Conservation (phyloP, 2,329 filamentous ascomycete species). For the Xylariaceae sp. region DNA sequence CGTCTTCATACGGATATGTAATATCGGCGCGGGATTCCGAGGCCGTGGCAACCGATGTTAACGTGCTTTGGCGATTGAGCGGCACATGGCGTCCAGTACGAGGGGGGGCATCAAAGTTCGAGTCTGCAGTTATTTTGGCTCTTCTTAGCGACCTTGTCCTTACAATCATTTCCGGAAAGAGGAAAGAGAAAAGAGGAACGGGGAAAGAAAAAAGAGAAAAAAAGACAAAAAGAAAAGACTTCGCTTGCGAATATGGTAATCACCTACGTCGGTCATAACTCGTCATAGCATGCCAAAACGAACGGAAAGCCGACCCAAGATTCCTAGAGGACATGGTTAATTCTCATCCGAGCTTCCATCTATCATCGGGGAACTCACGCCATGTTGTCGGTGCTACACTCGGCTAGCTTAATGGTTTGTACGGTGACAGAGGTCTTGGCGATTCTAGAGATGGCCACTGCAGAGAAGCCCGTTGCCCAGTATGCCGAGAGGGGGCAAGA, state of each 20-base stretch:
- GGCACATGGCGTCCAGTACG: constrained; percentile 87
- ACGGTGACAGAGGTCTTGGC: not conserved
- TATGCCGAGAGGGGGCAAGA: not conserved
- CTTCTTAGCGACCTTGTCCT: constrained; percentile 18
- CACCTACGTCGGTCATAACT: constrained; percentile 64
- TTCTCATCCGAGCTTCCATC: constrained; percentile 11
- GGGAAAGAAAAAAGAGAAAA: too few species aligned
- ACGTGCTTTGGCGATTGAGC: constrained; percentile 72
- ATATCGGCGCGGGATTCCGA: constrained; percentile 85
- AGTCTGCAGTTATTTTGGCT: constrained; percentile 62
- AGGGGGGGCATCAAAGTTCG: constrained; percentile 87
- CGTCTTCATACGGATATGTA: constrained; percentile 72
- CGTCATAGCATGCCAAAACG: constrained; percentile 92
- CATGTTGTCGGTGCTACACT: constrained; percentile 22
- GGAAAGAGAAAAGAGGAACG: not conserved
- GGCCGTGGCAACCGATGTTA: constrained; percentile 85
- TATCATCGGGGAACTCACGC: constrained; percentile 25
- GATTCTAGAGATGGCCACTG: not conserved
- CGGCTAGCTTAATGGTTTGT: not conserved
- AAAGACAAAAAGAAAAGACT: too few species aligned
- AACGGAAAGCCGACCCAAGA: constrained; percentile 70
- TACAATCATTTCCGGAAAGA: not conserved
- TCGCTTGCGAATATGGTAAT: not conserved
- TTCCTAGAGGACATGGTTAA: constrained; percentile 38
- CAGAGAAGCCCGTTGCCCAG: not conserved